Evolutionary conservation across 352 stramenopile species (phyloP), one percentile per base, ranked within the genome.

Genomic region (Phytophthora pisi): DNA sequence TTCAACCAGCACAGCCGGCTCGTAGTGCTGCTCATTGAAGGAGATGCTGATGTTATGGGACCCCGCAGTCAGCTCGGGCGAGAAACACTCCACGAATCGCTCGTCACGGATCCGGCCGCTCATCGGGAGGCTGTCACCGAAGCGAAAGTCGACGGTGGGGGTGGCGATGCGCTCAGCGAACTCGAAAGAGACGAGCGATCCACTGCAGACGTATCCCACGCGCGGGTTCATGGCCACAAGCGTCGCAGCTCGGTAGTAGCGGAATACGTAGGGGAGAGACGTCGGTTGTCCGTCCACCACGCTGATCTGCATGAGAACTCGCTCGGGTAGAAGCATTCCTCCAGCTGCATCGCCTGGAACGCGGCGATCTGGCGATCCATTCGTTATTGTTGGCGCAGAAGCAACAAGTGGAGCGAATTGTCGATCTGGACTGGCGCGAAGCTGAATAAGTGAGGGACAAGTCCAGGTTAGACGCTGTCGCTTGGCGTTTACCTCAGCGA

Each of bases 21-120:
- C 77, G 38, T 81, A 92, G 43, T 88, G 77, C 51, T 92, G 84
- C 23, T 88, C 81, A 31, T 92, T 86, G 24, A 91, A 92, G 2
- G 80, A 91, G 18, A 92, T 64, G 1, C 75, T 73, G 26, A 92
- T 62, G 15, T 55, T 64, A 45, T 92, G 73, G 2, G 72, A 36
- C 0, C 84, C 84, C 16, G 71, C 59, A 11, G 70, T 46, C 11
- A 92, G 64, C 53, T 85, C 79, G 0, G 84, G 84, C 0, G 84
- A 89, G 4, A 87, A 81, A 24, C 84, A 92, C 38, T 92, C 84
- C 0, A 90, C 82, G 38, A 89, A 82, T 2, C 75, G 66, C 0
- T 68, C 66, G 23, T 86, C 66, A 13, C 70, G 73, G 18, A 86
- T 67, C 23, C 78, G 59, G 0, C 77, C 79, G n/a, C 38, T 62